Conservation (phyloP, 2,329 filamentous ascomycete species). For the Cladosporium sp. region DNA sequence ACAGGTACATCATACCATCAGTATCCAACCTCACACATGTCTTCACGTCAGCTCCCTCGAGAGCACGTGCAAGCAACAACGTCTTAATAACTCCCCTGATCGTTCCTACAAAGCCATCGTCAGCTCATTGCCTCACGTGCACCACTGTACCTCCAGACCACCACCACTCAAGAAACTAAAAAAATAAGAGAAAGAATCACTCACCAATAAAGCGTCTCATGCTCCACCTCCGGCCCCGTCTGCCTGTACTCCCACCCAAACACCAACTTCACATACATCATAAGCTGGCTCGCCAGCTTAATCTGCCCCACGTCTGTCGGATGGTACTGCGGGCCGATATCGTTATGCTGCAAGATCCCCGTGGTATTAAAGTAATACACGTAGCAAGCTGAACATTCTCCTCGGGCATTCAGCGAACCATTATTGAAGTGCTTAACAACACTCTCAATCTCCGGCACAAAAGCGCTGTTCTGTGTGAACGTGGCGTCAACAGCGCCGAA, state of each 20-base stretch:
- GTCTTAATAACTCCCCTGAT: neutral
- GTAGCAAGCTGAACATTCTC: constrained; percentile 45
- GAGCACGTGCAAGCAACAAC: neutral
- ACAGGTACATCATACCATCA: neutral
- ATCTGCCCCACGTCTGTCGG: constrained; percentile 64
- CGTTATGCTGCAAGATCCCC: constrained; percentile 63
- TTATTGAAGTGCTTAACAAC: neutral
- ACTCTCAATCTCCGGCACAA: neutral
- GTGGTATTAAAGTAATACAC: constrained; percentile 65
- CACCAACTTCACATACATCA: constrained; percentile 56
- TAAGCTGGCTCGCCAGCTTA: constrained; percentile 63
- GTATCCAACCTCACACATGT: neutral
- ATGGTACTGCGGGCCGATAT: constrained; percentile 61
- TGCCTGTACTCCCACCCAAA: constrained; percentile 60
- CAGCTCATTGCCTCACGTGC: neutral
- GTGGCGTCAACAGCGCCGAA: constrained; percentile 57
- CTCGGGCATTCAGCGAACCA: neutral
- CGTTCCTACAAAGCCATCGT: neutral
- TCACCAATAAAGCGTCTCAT: constrained; percentile 30
- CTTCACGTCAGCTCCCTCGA: neutral
- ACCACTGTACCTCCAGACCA: neutral
- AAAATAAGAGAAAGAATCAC: neutral
- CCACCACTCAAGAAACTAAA: neutral
- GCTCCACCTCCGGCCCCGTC: constrained; percentile 56
- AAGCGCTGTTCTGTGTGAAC: constrained; percentile 48